phyloP scores from a whole-genome alignment of 192 early-diverging fungal genomes.

The Cetraspora pellucida region DNA sequence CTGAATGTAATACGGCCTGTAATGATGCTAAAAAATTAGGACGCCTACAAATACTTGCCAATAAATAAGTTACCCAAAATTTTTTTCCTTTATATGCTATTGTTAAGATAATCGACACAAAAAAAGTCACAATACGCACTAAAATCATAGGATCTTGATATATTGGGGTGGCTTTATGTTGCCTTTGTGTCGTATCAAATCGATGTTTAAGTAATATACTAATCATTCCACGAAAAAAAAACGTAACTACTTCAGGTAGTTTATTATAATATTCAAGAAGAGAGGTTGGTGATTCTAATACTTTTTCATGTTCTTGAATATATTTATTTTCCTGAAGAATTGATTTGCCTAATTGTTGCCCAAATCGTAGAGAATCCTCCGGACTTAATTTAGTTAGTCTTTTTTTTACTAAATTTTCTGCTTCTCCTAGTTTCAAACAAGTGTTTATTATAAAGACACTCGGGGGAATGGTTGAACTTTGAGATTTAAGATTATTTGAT shows the following conservation, averaged over 20 bases:
- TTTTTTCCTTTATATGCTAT: not conserved
- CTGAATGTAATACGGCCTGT: not conserved
- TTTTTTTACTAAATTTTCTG: not conserved
- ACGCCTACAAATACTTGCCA: not conserved
- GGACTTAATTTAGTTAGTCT: not conserved
- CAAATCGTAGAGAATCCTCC: not conserved
- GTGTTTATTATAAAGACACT: not conserved
- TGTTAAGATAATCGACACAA: constrained; percentile 5
- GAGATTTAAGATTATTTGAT: not conserved
- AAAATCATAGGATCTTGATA: not conserved
- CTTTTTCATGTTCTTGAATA: not conserved
- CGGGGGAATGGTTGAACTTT: not conserved
- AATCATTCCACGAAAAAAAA: not conserved
- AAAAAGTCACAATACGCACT: not conserved
- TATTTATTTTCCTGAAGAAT: not conserved
- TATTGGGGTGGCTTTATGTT: not conserved
- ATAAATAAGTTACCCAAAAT: not conserved
- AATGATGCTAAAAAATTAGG: not conserved
- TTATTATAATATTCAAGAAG: not conserved
- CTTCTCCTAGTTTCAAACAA: not conserved
- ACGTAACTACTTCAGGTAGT: not conserved
- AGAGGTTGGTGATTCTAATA: not conserved
- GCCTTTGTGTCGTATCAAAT: not conserved
- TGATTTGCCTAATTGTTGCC: not conserved
- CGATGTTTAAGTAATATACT: not conserved